A percentile compares a stretch with the other conserved stretches of the same genome.
Evolutionary conservation across 176 grass and related monocot genomes (phyloP).

Genomic region (Metroxylon sagu): DNA sequence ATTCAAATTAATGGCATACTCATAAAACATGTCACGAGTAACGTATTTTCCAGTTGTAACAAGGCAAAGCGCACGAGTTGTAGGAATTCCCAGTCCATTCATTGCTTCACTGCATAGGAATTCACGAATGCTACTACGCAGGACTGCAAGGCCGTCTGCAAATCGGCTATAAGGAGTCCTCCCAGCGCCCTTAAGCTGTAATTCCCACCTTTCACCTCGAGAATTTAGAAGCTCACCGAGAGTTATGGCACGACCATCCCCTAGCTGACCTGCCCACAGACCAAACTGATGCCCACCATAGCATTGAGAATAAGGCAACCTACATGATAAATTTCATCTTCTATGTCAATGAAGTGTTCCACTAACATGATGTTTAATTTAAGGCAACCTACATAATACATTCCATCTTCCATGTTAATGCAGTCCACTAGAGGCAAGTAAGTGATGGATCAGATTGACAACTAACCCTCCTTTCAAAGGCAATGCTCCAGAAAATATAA

Average conservation of each 20-base stretch:
- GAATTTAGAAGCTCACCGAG: slow-evolving; percentile 86
- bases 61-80: slow-evolving; percentile 86
- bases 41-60: slow-evolving; percentile 86
- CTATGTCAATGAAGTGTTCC: no score
- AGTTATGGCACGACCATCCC: slow-evolving; percentile 84
- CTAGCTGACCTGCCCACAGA: slow-evolving; percentile 86
- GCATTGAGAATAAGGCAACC: slow-evolving; percentile 76
- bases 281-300: slow-evolving; percentile 99
- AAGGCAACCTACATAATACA: no score
- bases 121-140: slow-evolving; percentile 93
- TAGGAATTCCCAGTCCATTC: slow-evolving; percentile 84
- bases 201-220: slow-evolving; percentile 76
- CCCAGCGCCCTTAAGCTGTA: slow-evolving; percentile 91
- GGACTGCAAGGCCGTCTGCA: slow-evolving; percentile 87
- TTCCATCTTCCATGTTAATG: no score
- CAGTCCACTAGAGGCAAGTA: no score
- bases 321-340: slow-evolving; percentile 19
- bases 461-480: slow-evolving; percentile 77
- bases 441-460: neutral
- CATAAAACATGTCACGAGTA: slow-evolving; percentile 93
- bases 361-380: no score
- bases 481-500: slow-evolving; percentile 70
- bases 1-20: slow-evolving; percentile 38
- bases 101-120: slow-evolving; percentile 96
- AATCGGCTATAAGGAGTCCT: slow-evolving; percentile 93